These are phyloP conservation scores for Phytophthora brassicae DNA, from an alignment of 352 stramenopile genomes.

Conservation along the genomic window DNA sequence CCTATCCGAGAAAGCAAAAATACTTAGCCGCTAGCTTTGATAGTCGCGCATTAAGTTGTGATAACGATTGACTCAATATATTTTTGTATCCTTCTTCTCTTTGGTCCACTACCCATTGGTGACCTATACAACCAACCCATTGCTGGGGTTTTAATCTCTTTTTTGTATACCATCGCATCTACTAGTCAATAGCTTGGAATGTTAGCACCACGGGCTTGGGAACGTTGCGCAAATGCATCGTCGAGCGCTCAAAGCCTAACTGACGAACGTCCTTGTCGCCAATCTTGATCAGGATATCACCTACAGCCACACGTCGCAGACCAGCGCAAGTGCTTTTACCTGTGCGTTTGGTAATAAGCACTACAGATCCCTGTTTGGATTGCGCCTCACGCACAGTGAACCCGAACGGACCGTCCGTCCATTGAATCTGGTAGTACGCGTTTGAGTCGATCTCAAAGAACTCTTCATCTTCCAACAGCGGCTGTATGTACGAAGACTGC, in stretches of 20 bases:
- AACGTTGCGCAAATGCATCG: slow-evolving; percentile 71
- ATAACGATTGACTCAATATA: slow-evolving; percentile 18
- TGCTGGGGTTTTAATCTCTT: background rate
- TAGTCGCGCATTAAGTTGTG: background rate
- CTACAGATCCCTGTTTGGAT: slow-evolving; percentile 62
- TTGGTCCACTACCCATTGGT: background rate
- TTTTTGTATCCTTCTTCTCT: slow-evolving; percentile 12
- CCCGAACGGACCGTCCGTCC: slow-evolving; percentile 79
- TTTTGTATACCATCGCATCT: slow-evolving; percentile 11
- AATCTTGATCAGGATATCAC: slow-evolving; percentile 78
- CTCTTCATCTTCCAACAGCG: slow-evolving; percentile 42
- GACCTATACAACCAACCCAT: slow-evolving; percentile 30
- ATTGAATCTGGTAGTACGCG: slow-evolving; percentile 80
- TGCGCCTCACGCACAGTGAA: slow-evolving; percentile 79
- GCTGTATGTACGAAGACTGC: slow-evolving; percentile 19
- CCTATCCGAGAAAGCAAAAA: slow-evolving; percentile 8
- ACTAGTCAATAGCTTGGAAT: slow-evolving; percentile 79
- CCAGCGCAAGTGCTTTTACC: slow-evolving; percentile 76
- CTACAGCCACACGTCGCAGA: slow-evolving; percentile 69
- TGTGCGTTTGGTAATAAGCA: slow-evolving; percentile 82
- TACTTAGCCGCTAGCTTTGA: background rate
- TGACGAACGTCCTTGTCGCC: slow-evolving; percentile 69
- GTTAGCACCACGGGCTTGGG: slow-evolving; percentile 74
- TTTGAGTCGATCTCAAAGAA: slow-evolving; percentile 66
- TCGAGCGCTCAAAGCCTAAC: slow-evolving; percentile 75